Conservation (phyloP, 2,329 filamentous ascomycete species). For the Exophiala mesophila region DNA sequence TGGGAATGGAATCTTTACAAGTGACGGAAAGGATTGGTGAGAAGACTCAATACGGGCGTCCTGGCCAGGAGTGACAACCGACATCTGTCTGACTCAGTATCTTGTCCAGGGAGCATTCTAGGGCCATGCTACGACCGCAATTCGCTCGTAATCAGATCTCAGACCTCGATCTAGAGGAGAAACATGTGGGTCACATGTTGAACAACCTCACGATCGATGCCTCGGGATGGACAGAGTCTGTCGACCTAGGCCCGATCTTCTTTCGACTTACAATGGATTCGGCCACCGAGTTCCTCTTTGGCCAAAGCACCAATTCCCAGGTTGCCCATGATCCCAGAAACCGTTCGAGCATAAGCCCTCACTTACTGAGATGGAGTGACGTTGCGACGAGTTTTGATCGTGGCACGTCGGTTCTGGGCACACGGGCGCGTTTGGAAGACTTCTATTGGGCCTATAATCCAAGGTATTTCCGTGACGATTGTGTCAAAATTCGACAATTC, state of each 20-base stretch:
- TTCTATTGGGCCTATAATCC: slow-evolving; percentile 36
- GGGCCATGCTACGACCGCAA: slow-evolving; percentile 76
- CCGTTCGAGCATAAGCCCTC: slow-evolving; percentile 64
- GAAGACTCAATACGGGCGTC: no score
- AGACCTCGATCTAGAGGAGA: slow-evolving; percentile 75
- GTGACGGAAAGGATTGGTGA: slow-evolving; percentile 70
- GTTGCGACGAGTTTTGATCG: slow-evolving; percentile 29
- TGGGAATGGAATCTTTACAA: slow-evolving; percentile 54
- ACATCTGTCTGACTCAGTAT: no score
- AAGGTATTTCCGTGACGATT: slow-evolving; percentile 37
- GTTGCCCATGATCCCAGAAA: slow-evolving; percentile 41
- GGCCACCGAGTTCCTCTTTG: slow-evolving; percentile 64
- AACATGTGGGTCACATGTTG: slow-evolving; percentile 58
- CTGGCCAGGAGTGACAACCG: no score
- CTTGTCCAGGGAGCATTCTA: slow-evolving; percentile 63
- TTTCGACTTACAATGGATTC: slow-evolving; percentile 63
- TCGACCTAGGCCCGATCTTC: slow-evolving; percentile 59
- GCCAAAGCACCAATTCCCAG: slow-evolving; percentile 46
- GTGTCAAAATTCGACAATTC: slow-evolving; percentile 41
- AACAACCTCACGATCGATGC: slow-evolving; percentile 52
- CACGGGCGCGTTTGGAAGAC: slow-evolving; percentile 27
- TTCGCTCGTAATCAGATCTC: slow-evolving; percentile 80
- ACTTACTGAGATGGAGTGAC: slow-evolving; percentile 60
- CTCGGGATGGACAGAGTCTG: slow-evolving; percentile 40
- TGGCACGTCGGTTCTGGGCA: slow-evolving; percentile 23